Evolutionary conservation across 2,329 filamentous ascomycete species (phyloP).

Genomic region (Trichoderma semiorbis): DNA sequence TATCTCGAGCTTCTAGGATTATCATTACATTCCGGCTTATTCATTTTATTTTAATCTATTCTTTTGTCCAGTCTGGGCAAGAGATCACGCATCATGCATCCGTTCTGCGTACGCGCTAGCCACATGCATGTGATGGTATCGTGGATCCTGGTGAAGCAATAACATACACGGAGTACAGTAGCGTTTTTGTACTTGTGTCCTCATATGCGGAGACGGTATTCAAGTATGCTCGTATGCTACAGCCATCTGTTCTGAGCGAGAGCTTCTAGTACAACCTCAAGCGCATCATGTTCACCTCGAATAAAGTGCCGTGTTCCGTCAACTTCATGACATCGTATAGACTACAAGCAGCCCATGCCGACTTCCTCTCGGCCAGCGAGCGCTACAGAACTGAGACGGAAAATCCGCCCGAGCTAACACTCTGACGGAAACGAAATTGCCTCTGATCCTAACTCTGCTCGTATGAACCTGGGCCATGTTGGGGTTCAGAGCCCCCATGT

Average conservation of each 20-base stretch:
- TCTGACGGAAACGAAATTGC: conserved; percentile 16
- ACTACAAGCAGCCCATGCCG: not conserved
- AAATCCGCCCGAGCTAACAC: not conserved
- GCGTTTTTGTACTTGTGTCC: not conserved
- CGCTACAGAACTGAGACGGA: not conserved
- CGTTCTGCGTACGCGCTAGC: not conserved
- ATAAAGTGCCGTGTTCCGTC: not conserved
- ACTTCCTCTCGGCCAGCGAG: not conserved
- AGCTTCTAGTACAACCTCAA: not conserved
- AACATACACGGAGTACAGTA: not conserved
- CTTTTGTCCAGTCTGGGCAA: not conserved
- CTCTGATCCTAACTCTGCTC: conserved; percentile 2
- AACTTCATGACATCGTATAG: not conserved
- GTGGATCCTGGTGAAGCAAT: not conserved
- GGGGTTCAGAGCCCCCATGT: conserved; percentile 12
- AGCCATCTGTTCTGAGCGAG: not conserved
- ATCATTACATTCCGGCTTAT: not conserved
- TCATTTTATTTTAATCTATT: not conserved
- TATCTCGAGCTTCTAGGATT: not conserved
- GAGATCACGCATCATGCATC: conserved; percentile 1
- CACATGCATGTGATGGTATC: conserved; percentile 2
- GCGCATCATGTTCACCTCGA: not conserved
- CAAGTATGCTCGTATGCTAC: not conserved
- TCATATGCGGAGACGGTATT: not conserved
- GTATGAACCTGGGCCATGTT: conserved; percentile 13